Percentiles rank a stretch among this genome's conserved stretches.
phyloP scores from a whole-genome alignment of 306 rosid genomes.

The Malus asiatica region DNA sequence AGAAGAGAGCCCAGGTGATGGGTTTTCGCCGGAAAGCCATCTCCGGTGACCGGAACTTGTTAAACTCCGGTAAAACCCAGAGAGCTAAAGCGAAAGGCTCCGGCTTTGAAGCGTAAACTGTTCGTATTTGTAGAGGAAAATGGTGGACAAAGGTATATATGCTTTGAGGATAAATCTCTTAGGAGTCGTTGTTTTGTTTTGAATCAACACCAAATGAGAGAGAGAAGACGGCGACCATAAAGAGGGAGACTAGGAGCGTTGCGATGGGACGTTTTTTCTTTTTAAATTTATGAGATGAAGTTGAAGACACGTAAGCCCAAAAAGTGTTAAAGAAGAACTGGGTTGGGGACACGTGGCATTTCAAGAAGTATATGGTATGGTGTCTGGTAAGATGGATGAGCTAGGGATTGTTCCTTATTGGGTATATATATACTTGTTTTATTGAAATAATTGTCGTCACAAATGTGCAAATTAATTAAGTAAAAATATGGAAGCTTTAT shows the following conservation, averaged over 20 bases:
- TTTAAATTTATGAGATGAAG: neutral
- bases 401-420: neutral
- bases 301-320: neutral
- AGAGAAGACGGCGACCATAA: neutral
- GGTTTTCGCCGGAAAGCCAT: constrained; percentile 48
- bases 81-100: neutral
- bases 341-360: neutral
- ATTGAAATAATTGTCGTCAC: neutral
- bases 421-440: neutral
- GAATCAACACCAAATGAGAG: neutral
- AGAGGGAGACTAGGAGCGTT: neutral
- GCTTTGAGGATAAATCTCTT: neutral
- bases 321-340: neutral
- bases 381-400: neutral
- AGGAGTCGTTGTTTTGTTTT: too few species aligned
- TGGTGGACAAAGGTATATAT: neutral
- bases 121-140: neutral
- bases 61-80: neutral
- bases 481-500: too few species aligned
- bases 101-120: neutral
- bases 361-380: too few species aligned
- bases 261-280: neutral
- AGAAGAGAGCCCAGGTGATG: constrained; percentile 13
- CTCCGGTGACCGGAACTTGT: constrained; percentile 27
- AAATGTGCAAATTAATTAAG: neutral